Conservation (phyloP, 768 basidiomycete species). For the Suillus weaverae region DNA sequence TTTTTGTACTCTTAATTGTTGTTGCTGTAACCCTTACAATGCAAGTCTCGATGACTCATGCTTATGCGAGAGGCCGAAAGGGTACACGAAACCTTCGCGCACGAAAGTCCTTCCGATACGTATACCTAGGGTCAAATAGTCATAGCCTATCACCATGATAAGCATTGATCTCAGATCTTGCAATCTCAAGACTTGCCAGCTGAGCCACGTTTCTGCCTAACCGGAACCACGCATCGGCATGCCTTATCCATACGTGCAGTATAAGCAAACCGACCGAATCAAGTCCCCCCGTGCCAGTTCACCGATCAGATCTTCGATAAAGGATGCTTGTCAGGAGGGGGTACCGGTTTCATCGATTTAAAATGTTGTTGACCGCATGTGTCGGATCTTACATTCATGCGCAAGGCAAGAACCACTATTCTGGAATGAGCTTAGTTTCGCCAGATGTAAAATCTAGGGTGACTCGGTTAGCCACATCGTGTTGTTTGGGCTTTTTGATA, state of each 20-base stretch:
- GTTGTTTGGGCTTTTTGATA: not conserved
- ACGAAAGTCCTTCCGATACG: not conserved
- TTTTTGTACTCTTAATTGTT: not conserved
- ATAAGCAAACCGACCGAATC: not conserved
- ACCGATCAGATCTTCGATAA: constrained; percentile 1
- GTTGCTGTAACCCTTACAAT: not conserved
- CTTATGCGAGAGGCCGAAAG: not conserved
- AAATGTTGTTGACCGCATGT: not conserved
- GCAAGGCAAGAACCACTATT: not conserved
- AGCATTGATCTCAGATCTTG: not conserved
- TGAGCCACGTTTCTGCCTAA: constrained; percentile 2
- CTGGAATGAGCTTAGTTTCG: not conserved
- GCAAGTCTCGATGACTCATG: not conserved
- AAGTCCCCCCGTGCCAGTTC: not conserved
- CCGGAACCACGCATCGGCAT: not conserved
- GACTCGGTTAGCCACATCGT: not conserved
- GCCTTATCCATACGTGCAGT: not conserved
- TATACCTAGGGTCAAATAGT: not conserved
- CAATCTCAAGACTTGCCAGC: not conserved
- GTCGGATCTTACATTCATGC: not conserved
- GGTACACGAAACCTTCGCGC: not conserved
- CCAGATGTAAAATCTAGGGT: not conserved
- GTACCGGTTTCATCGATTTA: not conserved
- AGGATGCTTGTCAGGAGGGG: not conserved
- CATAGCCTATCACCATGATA: not conserved